Conservation (phyloP, 73 alveolate species). For the Paramecium sonneborni region DNA sequence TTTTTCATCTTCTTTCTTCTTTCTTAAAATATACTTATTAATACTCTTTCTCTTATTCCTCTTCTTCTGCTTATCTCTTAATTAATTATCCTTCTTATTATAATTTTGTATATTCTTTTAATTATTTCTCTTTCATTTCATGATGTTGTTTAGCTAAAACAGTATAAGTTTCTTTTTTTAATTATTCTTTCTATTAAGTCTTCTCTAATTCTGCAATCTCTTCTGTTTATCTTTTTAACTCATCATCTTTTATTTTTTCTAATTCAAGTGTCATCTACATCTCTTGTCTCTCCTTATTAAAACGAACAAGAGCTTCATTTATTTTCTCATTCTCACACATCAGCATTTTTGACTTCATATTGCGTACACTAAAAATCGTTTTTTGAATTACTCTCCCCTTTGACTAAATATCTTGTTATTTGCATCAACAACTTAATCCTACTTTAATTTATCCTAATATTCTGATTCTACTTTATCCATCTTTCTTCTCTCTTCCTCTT, state of each 20-base stretch:
- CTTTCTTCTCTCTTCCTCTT: slow-evolving; percentile 44
- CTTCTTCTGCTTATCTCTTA: background rate
- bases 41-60: slow-evolving; percentile 31
- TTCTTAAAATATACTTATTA: background rate
- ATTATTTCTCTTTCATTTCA: background rate
- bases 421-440: slow-evolving; percentile 11
- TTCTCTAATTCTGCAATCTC: background rate
- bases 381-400: slow-evolving; percentile 23
- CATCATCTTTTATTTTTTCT: background rate
- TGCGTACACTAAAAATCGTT: slow-evolving; percentile 24
- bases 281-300: background rate
- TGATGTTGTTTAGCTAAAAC: background rate
- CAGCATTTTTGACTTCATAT: slow-evolving; percentile 7
- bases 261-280: background rate
- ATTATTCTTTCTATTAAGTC: background rate
- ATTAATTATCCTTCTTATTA: slow-evolving; percentile 26
- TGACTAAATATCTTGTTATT: slow-evolving; percentile 8
- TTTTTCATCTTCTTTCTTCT: background rate
- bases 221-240: background rate
- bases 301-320: background rate
- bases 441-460: background rate
- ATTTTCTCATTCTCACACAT: slow-evolving; percentile 19
- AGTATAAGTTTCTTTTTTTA: background rate
- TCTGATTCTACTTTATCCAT: slow-evolving; percentile 17
- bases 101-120: background rate